Base-by-base conservation (phyloP, 352 stramenopile species). In the Phytophthora megakarya region DNA sequence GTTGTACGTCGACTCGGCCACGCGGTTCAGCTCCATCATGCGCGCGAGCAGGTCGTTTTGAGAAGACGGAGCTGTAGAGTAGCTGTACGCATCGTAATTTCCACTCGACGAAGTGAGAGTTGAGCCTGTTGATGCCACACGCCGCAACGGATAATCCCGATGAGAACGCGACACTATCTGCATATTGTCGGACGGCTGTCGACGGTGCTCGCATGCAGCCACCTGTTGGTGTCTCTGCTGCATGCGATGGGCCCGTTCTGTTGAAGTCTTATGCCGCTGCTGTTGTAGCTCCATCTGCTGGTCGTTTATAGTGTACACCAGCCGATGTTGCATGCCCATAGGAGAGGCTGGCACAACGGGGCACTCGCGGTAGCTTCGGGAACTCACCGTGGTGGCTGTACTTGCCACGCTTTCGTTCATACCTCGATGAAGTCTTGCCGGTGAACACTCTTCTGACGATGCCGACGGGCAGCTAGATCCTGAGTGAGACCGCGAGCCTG, bases 1-100 rank as follows among this genome's bases (percentile, higher is more conserved):
- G 57, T 76, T 61, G 57, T 76, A 76, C 32, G 55, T 76, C 35
- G 54, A 66, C 43, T 73, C 63, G 22, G 63, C 63, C 30, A 66
- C 35, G 23, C 53, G 50, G 52, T 69, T 68, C 21, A 76, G 63
- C 47, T 75, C 67, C 42, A 61, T 15, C 62, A 75, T 75, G 30
- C 61, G 55, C 12, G 56, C 46, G 26, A 72, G 50, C 49, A 75
- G 56, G 48, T 64, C 56, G 16, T 30, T 56, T 21, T 47, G 28
- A 25, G 61, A 52, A 9, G 47, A 40, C 40, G 62, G 28, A 38
- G 50, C 37, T 38, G 59, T 38, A 22, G 12, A 15, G 18, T 42
- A 35, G n/a, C 11, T 60, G 23, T 38, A 44, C 1, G 40, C 32
- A 35, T n/a, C 43, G 23, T 30, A 50, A 16, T 30, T 32, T 30